Conservation (phyloP, 495 filamentous ascomycete genomes). For the Apodospora peruviana region DNA sequence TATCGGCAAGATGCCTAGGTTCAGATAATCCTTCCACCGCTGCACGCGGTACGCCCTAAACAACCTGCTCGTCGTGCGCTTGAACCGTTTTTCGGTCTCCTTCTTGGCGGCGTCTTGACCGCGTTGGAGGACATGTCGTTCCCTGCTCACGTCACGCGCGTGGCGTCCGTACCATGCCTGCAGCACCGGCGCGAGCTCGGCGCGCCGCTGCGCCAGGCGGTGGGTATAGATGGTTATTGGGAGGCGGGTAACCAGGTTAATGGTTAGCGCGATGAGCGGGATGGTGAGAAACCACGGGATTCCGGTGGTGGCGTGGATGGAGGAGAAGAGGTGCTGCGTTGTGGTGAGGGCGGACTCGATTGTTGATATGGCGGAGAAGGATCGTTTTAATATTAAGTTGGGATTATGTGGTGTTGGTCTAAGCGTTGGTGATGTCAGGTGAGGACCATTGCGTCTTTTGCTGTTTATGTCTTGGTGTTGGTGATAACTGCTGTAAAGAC, state of each 20-base stretch:
- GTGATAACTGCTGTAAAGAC: neutral
- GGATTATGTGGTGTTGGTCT: neutral
- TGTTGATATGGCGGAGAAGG: slow-evolving; percentile 2
- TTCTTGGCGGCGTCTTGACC: slow-evolving; percentile 1
- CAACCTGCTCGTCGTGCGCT: slow-evolving; percentile 30
- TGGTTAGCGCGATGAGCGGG: slow-evolving; percentile 60
- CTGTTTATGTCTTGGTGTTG: neutral
- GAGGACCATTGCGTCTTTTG: neutral
- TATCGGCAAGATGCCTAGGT: slow-evolving; percentile 54
- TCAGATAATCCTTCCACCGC: slow-evolving; percentile 41
- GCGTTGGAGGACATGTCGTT: slow-evolving; percentile 2
- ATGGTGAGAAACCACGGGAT: slow-evolving; percentile 68
- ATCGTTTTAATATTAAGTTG: neutral
- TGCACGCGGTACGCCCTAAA: slow-evolving; percentile 42
- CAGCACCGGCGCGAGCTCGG: slow-evolving; percentile 45
- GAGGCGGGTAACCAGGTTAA: slow-evolving; percentile 54
- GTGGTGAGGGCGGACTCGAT: slow-evolving; percentile 44
- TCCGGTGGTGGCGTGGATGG: slow-evolving; percentile 52
- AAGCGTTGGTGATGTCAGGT: neutral
- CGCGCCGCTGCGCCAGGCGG: slow-evolving; percentile 33
- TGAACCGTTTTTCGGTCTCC: slow-evolving; percentile 19
- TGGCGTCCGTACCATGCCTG: slow-evolving; percentile 41
- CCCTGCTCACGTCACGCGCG: slow-evolving; percentile 15
- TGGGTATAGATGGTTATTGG: slow-evolving; percentile 54
- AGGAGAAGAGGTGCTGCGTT: slow-evolving; percentile 53